These are phyloP conservation scores for Berkeleyomyces rouxiae DNA, from an alignment of 2,329 filamentous ascomycete species.

Conservation along the genomic window DNA sequence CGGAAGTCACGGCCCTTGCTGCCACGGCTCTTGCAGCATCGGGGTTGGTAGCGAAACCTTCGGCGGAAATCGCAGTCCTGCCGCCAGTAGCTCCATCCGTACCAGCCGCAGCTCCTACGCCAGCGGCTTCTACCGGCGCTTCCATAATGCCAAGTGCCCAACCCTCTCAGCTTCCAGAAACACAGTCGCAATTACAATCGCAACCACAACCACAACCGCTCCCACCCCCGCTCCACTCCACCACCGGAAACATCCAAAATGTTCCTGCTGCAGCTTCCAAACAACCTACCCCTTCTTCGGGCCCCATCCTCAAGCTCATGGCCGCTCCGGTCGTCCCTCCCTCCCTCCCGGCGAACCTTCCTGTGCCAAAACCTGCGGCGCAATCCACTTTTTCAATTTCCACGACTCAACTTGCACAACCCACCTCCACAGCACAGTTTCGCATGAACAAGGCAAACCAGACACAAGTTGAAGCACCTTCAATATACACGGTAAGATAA, in stretches of 20 bases:
- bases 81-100: background rate
- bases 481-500: constrained; percentile 43
- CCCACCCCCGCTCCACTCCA: background rate
- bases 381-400: background rate
- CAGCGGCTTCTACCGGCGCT: background rate
- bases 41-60: background rate
- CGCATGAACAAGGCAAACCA: constrained; percentile 18
- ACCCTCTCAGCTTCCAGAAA: background rate
- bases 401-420: background rate
- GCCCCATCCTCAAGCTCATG: background rate
- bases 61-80: background rate
- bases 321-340: background rate
- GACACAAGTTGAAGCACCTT: constrained; percentile 28
- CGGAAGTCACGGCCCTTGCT: background rate
- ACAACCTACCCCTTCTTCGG: background rate
- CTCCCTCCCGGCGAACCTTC: background rate
- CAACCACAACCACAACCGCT: background rate
- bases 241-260: background rate
- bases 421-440: background rate
- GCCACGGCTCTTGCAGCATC: constrained; percentile 1
- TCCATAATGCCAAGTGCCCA: background rate
- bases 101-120: background rate
- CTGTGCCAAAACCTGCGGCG: background rate
- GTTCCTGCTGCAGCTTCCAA: background rate
- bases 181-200: background rate